Conservation (phyloP, 2,329 filamentous ascomycete species). For the Colletotrichum karsti region DNA sequence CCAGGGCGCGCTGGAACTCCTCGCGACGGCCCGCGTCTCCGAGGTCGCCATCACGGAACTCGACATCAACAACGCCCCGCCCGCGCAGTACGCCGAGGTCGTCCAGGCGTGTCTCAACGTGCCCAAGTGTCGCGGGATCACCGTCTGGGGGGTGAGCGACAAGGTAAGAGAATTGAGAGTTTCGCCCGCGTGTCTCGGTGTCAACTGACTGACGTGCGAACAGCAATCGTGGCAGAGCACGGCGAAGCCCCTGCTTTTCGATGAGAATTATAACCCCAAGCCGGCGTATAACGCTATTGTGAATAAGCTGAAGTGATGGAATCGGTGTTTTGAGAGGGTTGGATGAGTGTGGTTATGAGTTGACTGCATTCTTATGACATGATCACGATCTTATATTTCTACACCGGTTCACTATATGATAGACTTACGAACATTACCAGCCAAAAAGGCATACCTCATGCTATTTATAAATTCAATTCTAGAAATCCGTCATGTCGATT, state of each 20-base stretch:
- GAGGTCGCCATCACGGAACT: constrained; percentile 75
- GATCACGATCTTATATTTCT: too few species aligned
- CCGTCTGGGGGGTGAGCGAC: constrained; percentile 66
- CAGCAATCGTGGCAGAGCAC: constrained; percentile 59
- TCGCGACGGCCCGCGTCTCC: constrained; percentile 56
- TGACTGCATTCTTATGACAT: background rate
- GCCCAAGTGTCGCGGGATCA: constrained; percentile 70
- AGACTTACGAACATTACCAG: too few species aligned
- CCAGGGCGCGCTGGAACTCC: constrained; percentile 57
- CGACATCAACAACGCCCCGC: constrained; percentile 68
- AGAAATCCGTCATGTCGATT: too few species aligned
- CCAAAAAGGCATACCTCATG: too few species aligned
- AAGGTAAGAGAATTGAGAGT: constrained; percentile 49
- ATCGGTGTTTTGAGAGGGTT: background rate
- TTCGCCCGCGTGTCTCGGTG: too few species aligned
- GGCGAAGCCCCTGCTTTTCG: constrained; percentile 61
- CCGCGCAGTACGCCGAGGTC: constrained; percentile 65
- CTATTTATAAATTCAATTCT: too few species aligned
- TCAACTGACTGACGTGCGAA: background rate
- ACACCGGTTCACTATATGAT: too few species aligned
- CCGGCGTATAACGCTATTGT: constrained; percentile 57
- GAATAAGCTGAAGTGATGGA: constrained; percentile 34
- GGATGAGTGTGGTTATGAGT: background rate
- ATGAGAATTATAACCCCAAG: constrained; percentile 60
- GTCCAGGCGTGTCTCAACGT: constrained; percentile 66